These are phyloP conservation scores for Apostasia shenzhenica DNA, from an alignment of 106 monocot genomes.

Conservation along the genomic window DNA sequence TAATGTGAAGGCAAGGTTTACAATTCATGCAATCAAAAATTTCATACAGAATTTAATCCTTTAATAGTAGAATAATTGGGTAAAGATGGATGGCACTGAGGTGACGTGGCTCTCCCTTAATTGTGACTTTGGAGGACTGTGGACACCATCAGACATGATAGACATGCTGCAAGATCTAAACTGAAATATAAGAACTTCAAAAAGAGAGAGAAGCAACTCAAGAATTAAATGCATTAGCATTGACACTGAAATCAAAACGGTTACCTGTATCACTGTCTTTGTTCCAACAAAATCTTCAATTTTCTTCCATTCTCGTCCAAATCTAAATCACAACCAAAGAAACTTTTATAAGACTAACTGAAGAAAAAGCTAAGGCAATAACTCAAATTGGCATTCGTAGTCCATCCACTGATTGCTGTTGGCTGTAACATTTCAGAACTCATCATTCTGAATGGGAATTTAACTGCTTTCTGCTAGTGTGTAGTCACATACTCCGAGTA, in stretches of 20 bases:
- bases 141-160: too few species aligned
- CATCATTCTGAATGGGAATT: not conserved
- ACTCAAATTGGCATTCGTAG: not conserved
- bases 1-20: too few species aligned
- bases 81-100: too few species aligned
- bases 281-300: slow-evolving; percentile 44
- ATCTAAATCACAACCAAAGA: slow-evolving; percentile 15
- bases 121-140: too few species aligned
- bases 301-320: slow-evolving; percentile 48
- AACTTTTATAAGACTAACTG: not conserved
- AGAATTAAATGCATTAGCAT: not conserved
- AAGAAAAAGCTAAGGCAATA: not conserved
- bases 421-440: not conserved
- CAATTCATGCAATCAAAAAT: too few species aligned
- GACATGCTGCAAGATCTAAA: too few species aligned
- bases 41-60: too few species aligned
- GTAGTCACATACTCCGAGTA: too few species aligned
- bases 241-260: not conserved
- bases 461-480: not conserved
- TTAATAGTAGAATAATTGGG: too few species aligned
- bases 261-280: slow-evolving; percentile 46
- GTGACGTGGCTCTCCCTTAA: too few species aligned
- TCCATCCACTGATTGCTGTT: not conserved
- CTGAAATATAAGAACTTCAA: too few species aligned
- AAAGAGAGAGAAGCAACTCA: too few species aligned